A percentile compares a stretch with the other conserved stretches of the same genome.
These are phyloP conservation scores for Torrubiella hemipterigena DNA, from an alignment of 2,329 filamentous ascomycete species.

Conservation along the genomic window DNA sequence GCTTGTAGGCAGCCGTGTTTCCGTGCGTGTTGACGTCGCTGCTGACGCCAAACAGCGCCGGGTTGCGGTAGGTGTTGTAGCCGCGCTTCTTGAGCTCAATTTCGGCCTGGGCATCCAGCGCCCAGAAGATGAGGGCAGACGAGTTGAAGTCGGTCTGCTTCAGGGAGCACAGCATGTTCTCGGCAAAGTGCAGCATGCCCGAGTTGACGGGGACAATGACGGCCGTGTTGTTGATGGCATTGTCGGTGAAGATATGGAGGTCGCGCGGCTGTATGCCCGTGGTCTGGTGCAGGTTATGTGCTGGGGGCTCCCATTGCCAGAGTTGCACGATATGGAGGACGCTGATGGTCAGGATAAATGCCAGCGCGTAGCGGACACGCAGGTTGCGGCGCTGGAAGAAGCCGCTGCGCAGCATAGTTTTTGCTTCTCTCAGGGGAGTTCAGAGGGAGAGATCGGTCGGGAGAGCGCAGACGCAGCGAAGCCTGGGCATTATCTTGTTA, in stretches of 20 bases:
- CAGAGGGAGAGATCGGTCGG: too few relatives aligned
- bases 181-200: neutral
- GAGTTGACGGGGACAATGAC: neutral
- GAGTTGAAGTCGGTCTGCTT: neutral
- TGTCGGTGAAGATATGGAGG: neutral
- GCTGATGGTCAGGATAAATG: too few relatives aligned
- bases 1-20: neutral
- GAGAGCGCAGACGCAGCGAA: too few relatives aligned
- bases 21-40: neutral
- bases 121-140: neutral
- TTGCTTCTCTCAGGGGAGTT: too few relatives aligned
- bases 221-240: neutral
- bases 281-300: too few relatives aligned
- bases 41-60: neutral
- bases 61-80: neutral
- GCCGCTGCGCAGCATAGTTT: too few relatives aligned
- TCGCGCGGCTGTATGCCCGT: too few relatives aligned
- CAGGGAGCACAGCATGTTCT: neutral
- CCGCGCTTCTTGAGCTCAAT: neutral
- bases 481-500: too few relatives aligned
- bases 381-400: too few relatives aligned
- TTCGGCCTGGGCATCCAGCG: neutral
- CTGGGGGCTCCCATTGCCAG: too few relatives aligned
- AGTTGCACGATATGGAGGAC: too few relatives aligned
- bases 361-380: too few relatives aligned